Evolutionary conservation across 768 basidiomycete species (phyloP).

Genomic region (Hericium rajendrae): DNA sequence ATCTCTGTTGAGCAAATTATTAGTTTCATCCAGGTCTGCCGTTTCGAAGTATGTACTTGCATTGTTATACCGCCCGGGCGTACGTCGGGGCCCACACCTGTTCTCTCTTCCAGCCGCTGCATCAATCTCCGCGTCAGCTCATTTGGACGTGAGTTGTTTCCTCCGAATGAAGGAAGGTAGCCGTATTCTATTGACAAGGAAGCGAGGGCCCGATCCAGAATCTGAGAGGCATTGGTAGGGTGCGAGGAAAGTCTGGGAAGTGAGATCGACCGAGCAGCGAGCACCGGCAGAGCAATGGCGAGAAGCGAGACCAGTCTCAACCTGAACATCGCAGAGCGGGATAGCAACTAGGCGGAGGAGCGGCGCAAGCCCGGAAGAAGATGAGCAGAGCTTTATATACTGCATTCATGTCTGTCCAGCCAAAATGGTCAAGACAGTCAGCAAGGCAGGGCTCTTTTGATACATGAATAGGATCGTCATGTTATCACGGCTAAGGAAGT

Average conservation of each 20-base stretch:
- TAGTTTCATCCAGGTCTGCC: too few species aligned
- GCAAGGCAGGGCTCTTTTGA: too few species aligned
- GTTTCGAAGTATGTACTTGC: slow-evolving; percentile 1
- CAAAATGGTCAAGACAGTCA: too few species aligned
- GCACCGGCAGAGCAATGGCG: background rate
- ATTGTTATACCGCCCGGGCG: slow-evolving; percentile 24
- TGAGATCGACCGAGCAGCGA: background rate
- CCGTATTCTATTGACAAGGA: slow-evolving; percentile 22
- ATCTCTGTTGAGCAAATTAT: slow-evolving; percentile 10
- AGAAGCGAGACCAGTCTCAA: background rate
- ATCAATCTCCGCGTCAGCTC: slow-evolving; percentile 19
- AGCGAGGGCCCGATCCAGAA: slow-evolving; percentile 17
- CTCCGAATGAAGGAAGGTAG: slow-evolving; percentile 20
- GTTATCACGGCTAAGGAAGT: background rate
- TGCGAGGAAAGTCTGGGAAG: slow-evolving; percentile 6
- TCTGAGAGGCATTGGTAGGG: slow-evolving; percentile 16
- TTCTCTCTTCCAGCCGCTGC: slow-evolving; percentile 17
- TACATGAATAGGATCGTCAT: too few species aligned
- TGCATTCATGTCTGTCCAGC: too few species aligned
- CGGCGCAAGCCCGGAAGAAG: too few species aligned
- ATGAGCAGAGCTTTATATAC: too few species aligned
- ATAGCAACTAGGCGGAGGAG: too few species aligned
- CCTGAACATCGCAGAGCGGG: background rate
- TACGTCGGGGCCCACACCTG: slow-evolving; percentile 20
- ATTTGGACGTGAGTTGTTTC: slow-evolving; percentile 21